Evolutionary conservation across 768 basidiomycete species (phyloP).

Genomic region (Gloeophyllum trabeum): DNA sequence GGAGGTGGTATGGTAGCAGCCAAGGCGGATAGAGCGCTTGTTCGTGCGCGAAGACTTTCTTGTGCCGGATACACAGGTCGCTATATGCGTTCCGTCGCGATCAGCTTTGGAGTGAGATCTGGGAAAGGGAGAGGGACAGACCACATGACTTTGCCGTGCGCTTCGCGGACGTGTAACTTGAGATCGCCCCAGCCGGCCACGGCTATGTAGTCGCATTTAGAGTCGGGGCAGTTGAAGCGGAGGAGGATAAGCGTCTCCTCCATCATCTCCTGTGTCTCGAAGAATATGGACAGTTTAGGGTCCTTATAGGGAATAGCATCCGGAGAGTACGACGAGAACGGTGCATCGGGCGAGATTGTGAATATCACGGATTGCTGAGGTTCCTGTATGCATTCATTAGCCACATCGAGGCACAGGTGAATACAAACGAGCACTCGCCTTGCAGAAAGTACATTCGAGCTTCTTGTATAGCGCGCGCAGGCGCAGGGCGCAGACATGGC

Average conservation of each 20-base stretch:
- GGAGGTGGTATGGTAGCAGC: constrained; percentile 62
- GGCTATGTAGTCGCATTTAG: constrained; percentile 64
- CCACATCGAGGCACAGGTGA: background rate
- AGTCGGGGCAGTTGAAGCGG: constrained; percentile 88
- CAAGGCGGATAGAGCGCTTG: constrained; percentile 71
- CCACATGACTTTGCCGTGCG: constrained; percentile 78
- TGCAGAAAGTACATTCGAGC: constrained; percentile 91
- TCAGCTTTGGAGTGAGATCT: background rate
- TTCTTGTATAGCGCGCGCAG: constrained; percentile 91
- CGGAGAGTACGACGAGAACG: constrained; percentile 46
- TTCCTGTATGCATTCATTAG: constrained; percentile 39
- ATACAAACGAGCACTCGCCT: constrained; percentile 36
- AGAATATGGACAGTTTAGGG: constrained; percentile 62
- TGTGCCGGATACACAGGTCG: constrained; percentile 77
- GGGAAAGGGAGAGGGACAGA: constrained; percentile 27
- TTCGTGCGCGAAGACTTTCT: constrained; percentile 95
- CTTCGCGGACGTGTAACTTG: constrained; percentile 68
- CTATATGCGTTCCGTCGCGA: constrained; percentile 22
- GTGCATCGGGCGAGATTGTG: constrained; percentile 50
- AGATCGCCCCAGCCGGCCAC: constrained; percentile 86
- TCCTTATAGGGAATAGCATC: constrained; percentile 56
- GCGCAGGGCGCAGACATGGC: constrained; percentile 87
- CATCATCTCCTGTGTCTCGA: constrained; percentile 92
- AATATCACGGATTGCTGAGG: constrained; percentile 69
- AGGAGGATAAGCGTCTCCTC: constrained; percentile 86